Base-by-base conservation (phyloP, 2,329 filamentous ascomycete species). In the Arthroderma uncinatum region DNA sequence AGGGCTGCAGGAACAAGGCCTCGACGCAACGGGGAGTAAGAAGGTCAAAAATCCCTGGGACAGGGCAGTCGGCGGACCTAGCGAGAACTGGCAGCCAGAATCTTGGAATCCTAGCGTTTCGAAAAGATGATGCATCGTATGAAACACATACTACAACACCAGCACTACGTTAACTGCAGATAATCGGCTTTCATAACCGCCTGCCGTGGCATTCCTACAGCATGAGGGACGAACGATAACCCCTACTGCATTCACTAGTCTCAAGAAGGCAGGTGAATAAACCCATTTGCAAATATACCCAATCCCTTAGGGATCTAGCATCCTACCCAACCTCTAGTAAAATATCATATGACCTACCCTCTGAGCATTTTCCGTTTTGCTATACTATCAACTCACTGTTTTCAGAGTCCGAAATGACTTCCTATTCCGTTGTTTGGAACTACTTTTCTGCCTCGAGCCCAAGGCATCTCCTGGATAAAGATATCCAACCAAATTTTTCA, bases 51-150 rank as follows among this genome's bases (percentile, higher is more conserved):
- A 84, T 65, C 83, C 83, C 1, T 86, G 83, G 83, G 79, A 78
- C 30, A 76, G 74, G 61, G 74, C 36, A 0, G 74, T 69, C n/a
- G 73, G 73, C n/a, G 77, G 76, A 0, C 81, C 82, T 0, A 76
- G 83, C 56, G 83, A 87, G 66, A 75, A 71, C n/a, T 87, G 83
- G 83, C 82, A 86, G 68, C 85, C 85, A 0, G 67, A 80, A 52
- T 72, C 81, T 2, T 88, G 85, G 85, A 73, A 68, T 4, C 82
- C 82, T 2, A 69, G 70, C 1, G 62, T 74, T n/a, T 66, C 68
- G 30, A 74, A 72, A 63, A 64, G 68, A 59, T 73, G 65, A 50
- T 16, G 7, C n/a, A 19, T n/a, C n/a, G n/a, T n/a, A n/a, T n/a
- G n/a, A 12, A 25, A 30, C 10, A 37, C 34, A 37, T 12, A 7